Conservation (phyloP, 345 rosid species). For the Populus pruinosa region DNA sequence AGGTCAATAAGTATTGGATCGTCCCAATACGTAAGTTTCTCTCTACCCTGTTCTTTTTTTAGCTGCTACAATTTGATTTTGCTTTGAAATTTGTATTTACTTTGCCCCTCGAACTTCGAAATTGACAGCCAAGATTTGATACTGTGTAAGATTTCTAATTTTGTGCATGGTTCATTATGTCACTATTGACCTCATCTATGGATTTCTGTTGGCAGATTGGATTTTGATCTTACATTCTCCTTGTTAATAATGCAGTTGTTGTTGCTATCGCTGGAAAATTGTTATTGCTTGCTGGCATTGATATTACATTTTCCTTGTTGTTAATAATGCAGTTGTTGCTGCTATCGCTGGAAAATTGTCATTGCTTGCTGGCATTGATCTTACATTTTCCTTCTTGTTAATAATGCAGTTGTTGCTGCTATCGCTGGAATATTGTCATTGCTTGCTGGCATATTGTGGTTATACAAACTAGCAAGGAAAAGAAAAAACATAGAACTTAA, state of each 20-base stretch:
- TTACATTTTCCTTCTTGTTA: too few relatives aligned
- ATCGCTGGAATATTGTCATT: too few relatives aligned
- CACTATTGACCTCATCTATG: too few relatives aligned
- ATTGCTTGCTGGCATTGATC: background rate
- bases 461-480: constrained; percentile 5
- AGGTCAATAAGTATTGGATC: background rate
- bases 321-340: background rate
- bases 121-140: background rate
- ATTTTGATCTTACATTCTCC: too few relatives aligned
- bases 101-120: background rate
- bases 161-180: too few relatives aligned
- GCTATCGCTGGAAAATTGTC: background rate
- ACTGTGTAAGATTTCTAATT: too few relatives aligned
- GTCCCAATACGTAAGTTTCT: background rate
- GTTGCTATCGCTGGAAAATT: too few relatives aligned
- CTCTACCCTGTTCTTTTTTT: too few relatives aligned
- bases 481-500: background rate
- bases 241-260: too few relatives aligned
- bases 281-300: too few relatives aligned
- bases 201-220: too few relatives aligned
- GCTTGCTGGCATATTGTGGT: background rate
- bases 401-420: too few relatives aligned
- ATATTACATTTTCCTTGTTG: background rate
- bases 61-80: background rate
- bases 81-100: background rate